Evolutionary conservation across 192 early-diverging fungal species (phyloP).

Genomic region (Coemansia javaensis): DNA sequence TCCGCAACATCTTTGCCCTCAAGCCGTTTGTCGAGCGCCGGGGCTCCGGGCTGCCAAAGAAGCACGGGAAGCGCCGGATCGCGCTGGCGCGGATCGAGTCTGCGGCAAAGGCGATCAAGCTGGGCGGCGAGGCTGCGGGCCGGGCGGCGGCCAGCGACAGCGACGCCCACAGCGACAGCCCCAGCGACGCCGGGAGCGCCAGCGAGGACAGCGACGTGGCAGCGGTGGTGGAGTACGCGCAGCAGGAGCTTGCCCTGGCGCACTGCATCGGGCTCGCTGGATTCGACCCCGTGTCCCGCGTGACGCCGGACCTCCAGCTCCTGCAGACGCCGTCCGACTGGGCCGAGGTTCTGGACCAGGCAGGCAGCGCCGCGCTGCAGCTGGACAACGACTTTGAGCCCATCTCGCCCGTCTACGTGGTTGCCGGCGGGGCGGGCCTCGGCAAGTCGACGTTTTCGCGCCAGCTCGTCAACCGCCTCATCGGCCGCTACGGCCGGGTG

Average conservation of each 20-base stretch:
- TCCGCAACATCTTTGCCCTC: conserved; percentile 18
- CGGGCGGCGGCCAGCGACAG: neutral
- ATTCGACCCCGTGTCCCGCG: conserved; percentile 14
- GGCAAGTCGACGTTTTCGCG: conserved; percentile 91
- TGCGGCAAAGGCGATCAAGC: conserved; percentile 2
- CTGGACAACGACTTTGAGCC: conserved; percentile 33
- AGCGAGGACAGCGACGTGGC: conserved; percentile 7
- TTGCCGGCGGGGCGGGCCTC: conserved; percentile 73
- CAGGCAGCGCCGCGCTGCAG: conserved; percentile 15
- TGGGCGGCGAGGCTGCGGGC: neutral
- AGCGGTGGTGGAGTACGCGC: conserved; percentile 5
- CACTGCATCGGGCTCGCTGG: conserved; percentile 9
- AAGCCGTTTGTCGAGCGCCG: conserved; percentile 15
- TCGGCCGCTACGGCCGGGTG: conserved; percentile 62
- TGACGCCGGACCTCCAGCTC: conserved; percentile 33
- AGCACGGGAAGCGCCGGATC: conserved; percentile 14
- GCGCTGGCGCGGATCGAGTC: conserved; percentile 3
- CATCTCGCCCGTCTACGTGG: conserved; percentile 52
- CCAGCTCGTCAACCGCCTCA: conserved; percentile 68
- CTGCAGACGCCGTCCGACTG: conserved; percentile 38
- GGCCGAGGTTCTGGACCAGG: conserved; percentile 22
- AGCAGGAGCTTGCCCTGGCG: conserved; percentile 4
- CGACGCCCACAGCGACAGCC: neutral
- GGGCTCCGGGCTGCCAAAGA: conserved; percentile 6
- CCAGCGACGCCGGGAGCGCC: conserved; percentile 7